Conservation (phyloP, 2,329 filamentous ascomycete genomes). For the Fusarium pseudonygamai region DNA sequence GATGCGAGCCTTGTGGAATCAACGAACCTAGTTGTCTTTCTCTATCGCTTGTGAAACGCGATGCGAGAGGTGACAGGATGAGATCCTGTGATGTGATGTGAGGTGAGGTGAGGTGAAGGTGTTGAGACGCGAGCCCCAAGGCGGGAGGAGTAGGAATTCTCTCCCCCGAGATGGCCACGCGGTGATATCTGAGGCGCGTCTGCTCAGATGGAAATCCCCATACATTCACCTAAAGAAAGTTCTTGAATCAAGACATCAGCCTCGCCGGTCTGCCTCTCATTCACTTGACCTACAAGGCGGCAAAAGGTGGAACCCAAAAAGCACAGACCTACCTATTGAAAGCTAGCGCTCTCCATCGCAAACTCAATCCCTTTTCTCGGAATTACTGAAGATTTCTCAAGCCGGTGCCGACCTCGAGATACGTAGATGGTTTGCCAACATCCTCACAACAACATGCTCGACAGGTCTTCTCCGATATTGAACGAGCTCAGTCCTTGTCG, state of each 20-base stretch:
- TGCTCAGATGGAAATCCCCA: fast-evolving
- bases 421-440: neutral
- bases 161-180: fast-evolving
- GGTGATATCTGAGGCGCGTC: fast-evolving
- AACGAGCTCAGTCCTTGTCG: no score
- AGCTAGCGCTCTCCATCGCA: fast-evolving
- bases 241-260: neutral
- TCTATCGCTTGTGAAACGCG: neutral
- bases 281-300: neutral
- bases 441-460: neutral
- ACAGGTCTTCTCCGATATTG: neutral
- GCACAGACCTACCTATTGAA: neutral
- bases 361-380: neutral
- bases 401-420: no score
- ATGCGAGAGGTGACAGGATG: neutral
- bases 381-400: fast-evolving
- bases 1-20: fast-evolving
- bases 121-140: fast-evolving
- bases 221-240: fast-evolving
- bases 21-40: neutral
- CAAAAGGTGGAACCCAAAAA: neutral
- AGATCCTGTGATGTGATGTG: neutral
- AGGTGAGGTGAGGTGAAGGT: neutral
- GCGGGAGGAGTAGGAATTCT: neutral
- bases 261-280: neutral